A percentile compares a stretch with the other conserved stretches of the same genome.
Evolutionary conservation across 371 early-diverging fungal species (phyloP).

Genomic region (Mortierella sp.): DNA sequence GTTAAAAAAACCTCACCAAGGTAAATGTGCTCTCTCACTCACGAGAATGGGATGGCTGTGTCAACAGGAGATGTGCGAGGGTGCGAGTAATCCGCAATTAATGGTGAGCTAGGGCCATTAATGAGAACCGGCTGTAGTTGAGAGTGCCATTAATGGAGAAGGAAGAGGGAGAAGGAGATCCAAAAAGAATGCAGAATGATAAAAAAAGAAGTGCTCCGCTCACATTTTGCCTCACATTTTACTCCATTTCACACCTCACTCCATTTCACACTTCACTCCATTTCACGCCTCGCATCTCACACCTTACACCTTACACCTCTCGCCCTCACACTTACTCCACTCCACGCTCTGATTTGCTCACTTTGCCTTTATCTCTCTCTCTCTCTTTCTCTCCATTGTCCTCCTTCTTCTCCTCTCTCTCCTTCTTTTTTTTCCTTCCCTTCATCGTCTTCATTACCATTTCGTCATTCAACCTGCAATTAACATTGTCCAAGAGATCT

Average conservation of each 20-base stretch:
- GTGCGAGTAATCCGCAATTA: not conserved
- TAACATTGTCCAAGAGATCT: not conserved
- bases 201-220: not conserved
- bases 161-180: not conserved
- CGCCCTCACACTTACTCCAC: too few relatives aligned
- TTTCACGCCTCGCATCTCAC: too few relatives aligned
- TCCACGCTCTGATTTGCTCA: not conserved
- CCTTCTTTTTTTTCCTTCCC: not conserved
- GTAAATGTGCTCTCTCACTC: not conserved
- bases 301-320: too few relatives aligned
- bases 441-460: slow-evolving; percentile 1
- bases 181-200: too few relatives aligned
- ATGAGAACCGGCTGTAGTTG: not conserved
- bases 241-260: not conserved
- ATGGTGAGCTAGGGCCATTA: not conserved
- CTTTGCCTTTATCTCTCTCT: not conserved
- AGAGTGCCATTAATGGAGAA: not conserved
- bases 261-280: too few relatives aligned
- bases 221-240: too few relatives aligned
- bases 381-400: not conserved
- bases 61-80: not conserved
- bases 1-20: too few relatives aligned
- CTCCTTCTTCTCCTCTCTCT: not conserved
- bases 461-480: not conserved
- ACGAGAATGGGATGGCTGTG: not conserved